Evolutionary conservation across 805 yeast species (phyloP).

Genomic region (Wickerhamiella australiensis): DNA sequence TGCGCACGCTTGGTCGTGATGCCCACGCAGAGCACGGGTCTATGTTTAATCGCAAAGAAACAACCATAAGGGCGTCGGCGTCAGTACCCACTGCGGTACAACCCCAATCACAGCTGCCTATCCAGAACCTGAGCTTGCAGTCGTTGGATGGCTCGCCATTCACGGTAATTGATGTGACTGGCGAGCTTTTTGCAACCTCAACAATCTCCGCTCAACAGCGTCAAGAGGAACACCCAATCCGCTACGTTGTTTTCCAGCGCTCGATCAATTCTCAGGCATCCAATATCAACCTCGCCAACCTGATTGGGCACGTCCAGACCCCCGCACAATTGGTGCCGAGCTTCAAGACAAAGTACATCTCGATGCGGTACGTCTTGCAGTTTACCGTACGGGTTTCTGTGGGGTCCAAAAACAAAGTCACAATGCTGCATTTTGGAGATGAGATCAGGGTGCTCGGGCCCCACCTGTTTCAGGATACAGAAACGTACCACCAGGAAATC

Average conservation of each 20-base stretch:
- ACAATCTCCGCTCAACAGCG: neutral
- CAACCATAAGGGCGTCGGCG: neutral
- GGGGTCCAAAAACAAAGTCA: neutral
- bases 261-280: neutral
- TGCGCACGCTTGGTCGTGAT: neutral
- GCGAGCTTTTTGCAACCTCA: neutral
- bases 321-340: neutral
- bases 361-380: neutral
- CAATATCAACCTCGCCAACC: neutral
- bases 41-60: neutral
- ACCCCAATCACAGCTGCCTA: neutral
- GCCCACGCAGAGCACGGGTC: neutral
- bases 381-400: neutral
- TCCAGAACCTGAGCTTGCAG: neutral
- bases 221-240: neutral
- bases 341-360: constrained; percentile 1
- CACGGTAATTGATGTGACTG: neutral
- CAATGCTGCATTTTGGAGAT: neutral
- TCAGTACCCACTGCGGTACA: neutral
- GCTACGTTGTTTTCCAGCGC: neutral
- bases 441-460: neutral
- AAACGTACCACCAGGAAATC: neutral
- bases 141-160: neutral
- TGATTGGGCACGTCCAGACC: neutral
- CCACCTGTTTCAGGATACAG: neutral